Conservation (phyloP, 129 eudicot species). For the Pulicaria dysenterica region DNA sequence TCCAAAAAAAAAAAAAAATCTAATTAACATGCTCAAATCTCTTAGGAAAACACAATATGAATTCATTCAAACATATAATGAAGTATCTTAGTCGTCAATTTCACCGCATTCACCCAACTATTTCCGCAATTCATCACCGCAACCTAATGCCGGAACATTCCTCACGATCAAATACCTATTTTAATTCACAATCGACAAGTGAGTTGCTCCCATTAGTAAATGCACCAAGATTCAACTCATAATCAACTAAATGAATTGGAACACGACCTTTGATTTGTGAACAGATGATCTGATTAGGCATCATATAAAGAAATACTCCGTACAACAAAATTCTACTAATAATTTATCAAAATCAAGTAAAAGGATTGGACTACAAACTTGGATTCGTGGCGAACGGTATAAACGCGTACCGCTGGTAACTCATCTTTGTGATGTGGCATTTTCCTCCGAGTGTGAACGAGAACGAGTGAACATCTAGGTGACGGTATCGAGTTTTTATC, state of each 20-base stretch:
- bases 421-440: slow-evolving; percentile 74
- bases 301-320: too few relatives aligned
- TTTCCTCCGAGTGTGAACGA: slow-evolving; percentile 8
- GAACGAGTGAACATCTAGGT: too few relatives aligned
- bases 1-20: slow-evolving; percentile 5
- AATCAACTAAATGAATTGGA: background rate
- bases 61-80: background rate
- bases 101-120: slow-evolving; percentile 69
- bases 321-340: too few relatives aligned
- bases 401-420: slow-evolving; percentile 76
- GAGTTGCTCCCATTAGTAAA: background rate
- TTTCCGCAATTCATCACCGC: slow-evolving; percentile 78
- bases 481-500: too few relatives aligned
- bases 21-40: background rate
- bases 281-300: too few relatives aligned
- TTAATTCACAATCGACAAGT: background rate
- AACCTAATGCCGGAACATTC: slow-evolving; percentile 88
- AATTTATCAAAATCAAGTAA: too few relatives aligned
- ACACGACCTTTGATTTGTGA: slow-evolving; percentile 60
- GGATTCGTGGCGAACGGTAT: slow-evolving; percentile 93
- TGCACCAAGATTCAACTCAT: background rate
- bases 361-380: too few relatives aligned
- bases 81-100: slow-evolving; percentile 65
- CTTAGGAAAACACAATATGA: background rate
- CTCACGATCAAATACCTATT: slow-evolving; percentile 61